A percentile compares a stretch with the other conserved stretches of the same genome.
Conservation (phyloP, 805 yeast species). For the Candida coleopterorum region DNA sequence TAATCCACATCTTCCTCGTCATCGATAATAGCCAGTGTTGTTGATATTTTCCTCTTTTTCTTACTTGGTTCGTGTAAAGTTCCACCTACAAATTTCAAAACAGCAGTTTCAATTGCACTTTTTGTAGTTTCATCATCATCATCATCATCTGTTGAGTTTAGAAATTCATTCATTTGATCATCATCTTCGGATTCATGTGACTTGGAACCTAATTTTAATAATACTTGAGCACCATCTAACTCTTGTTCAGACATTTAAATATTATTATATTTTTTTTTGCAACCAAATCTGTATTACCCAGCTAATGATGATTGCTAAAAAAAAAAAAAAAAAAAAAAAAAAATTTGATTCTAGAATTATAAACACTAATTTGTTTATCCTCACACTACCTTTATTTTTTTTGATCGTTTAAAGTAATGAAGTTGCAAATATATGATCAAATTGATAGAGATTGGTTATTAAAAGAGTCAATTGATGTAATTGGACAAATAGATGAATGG, state of each 20-base stretch:
- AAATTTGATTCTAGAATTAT: background rate
- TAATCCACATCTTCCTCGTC: slow-evolving; percentile 38
- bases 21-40: too few species aligned
- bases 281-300: slow-evolving; percentile 1
- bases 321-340: too few species aligned
- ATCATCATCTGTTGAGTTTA: background rate
- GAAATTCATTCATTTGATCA: slow-evolving; percentile 6
- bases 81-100: slow-evolving; percentile 67
- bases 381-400: background rate
- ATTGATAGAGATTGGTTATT: background rate
- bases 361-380: background rate
- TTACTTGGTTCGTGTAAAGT: slow-evolving; percentile 27
- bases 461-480: background rate
- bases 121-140: slow-evolving; percentile 8
- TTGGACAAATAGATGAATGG: slow-evolving; percentile 2
- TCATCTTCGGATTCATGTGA: slow-evolving; percentile 7
- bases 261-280: background rate
- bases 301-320: too few species aligned
- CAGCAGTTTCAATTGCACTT: slow-evolving; percentile 71
- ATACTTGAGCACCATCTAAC: slow-evolving; percentile 44
- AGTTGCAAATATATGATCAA: slow-evolving; percentile 2
- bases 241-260: too few species aligned
- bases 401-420: background rate
- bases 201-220: slow-evolving; percentile 37
- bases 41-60: slow-evolving; percentile 20